Percentiles rank a stretch among this genome's conserved stretches.
Evolutionary conservation across 2,329 filamentous ascomycete genomes (phyloP).

Genomic region (Acephala macrosclerotiorum): DNA sequence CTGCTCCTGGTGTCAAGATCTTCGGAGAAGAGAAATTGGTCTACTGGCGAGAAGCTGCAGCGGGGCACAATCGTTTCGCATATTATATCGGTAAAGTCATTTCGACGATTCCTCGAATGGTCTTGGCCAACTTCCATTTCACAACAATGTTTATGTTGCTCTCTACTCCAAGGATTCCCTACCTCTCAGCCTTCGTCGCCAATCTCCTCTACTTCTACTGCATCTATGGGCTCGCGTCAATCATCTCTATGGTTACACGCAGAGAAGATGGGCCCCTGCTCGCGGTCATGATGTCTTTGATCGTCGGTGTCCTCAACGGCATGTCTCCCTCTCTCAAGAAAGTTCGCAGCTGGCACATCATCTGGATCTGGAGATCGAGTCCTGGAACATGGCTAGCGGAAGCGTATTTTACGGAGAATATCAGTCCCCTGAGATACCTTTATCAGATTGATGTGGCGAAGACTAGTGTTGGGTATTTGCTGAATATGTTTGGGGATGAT

Average conservation of each 20-base stretch:
- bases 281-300: slow-evolving; percentile 60
- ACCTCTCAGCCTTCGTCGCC: slow-evolving; percentile 54
- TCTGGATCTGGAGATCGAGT: slow-evolving; percentile 61
- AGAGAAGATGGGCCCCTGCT: slow-evolving; percentile 64
- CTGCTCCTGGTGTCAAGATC: slow-evolving; percentile 61
- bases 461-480: slow-evolving; percentile 51
- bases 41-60: slow-evolving; percentile 61
- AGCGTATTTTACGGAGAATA: slow-evolving; percentile 60
- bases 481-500: slow-evolving; percentile 55
- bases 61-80: slow-evolving; percentile 61
- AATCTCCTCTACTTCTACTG: slow-evolving; percentile 65
- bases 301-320: slow-evolving; percentile 61
- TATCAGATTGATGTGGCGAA: slow-evolving; percentile 58
- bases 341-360: slow-evolving; percentile 59
- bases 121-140: slow-evolving; percentile 61
- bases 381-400: slow-evolving; percentile 65
- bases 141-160: slow-evolving; percentile 58
- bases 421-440: slow-evolving; percentile 56
- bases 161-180: slow-evolving; percentile 57
- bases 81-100: slow-evolving; percentile 65
- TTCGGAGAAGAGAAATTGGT: slow-evolving; percentile 64
- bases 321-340: slow-evolving; percentile 57
- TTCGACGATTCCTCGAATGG: slow-evolving; percentile 58
- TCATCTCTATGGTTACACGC: slow-evolving; percentile 60
- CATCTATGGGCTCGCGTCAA: slow-evolving; percentile 62